Percentiles rank a stretch among this genome's conserved stretches.
Evolutionary conservation across 2,329 filamentous ascomycete species (phyloP).

Genomic region (Penicillium brevicompactum): DNA sequence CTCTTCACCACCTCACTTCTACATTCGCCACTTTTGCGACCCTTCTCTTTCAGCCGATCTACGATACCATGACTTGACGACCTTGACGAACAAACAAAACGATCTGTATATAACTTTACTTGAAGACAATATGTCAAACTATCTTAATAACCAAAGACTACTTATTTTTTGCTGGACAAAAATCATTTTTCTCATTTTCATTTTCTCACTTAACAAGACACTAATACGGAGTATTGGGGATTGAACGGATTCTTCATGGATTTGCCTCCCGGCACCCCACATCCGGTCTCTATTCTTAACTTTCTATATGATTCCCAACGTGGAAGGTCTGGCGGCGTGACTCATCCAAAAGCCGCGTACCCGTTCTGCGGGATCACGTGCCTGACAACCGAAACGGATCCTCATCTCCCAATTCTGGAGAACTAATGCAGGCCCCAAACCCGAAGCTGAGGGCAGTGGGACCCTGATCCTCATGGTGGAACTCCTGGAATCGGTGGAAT

Average conservation of each 20-base stretch:
- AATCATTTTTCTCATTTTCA: neutral
- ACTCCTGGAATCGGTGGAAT: neutral
- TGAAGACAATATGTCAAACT: constrained; percentile 1
- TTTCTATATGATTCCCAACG: neutral
- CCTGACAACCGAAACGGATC: neutral
- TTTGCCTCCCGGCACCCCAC: constrained; percentile 5
- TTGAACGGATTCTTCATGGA: neutral
- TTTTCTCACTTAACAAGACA: neutral
- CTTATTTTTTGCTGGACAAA: constrained; percentile 12
- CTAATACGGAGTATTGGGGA: neutral
- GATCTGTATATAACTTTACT: constrained; percentile 9
- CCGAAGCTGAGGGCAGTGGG: neutral
- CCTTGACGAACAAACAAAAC: constrained; percentile 18
- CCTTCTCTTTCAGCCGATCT: neutral
- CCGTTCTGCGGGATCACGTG: constrained; percentile 4
- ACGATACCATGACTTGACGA: constrained; percentile 22
- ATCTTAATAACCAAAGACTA: neutral
- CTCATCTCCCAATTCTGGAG: neutral
- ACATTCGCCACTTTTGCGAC: neutral
- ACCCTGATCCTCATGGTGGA: neutral
- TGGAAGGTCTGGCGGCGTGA: constrained; percentile 10
- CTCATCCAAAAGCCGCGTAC: constrained; percentile 10
- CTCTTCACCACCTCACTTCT: neutral
- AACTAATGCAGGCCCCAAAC: constrained; percentile 10
- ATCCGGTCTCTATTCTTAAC: constrained; percentile 9